Conservation (phyloP, 768 basidiomycete genomes). For the Russula earlei region DNA sequence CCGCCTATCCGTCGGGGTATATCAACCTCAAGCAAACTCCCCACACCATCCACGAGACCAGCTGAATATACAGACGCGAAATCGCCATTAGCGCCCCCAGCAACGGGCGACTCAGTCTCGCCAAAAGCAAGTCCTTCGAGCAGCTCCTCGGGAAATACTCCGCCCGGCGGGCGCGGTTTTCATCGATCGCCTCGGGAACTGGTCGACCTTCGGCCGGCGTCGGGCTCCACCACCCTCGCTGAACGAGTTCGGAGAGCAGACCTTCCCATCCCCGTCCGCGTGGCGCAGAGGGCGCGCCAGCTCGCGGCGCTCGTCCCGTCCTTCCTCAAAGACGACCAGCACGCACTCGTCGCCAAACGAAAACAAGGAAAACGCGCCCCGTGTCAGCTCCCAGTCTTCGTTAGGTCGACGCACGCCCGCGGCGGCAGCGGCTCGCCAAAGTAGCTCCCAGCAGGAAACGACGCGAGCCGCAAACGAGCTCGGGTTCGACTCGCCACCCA, state of each 20-base stretch:
- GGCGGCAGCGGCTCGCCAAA: background rate
- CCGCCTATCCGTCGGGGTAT: slow-evolving; percentile 10
- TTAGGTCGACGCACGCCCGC: slow-evolving; percentile 20
- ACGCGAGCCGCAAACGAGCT: slow-evolving; percentile 24
- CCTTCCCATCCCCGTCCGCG: slow-evolving; percentile 17
- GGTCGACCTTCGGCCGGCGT: slow-evolving; percentile 31
- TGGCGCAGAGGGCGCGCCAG: slow-evolving; percentile 13
- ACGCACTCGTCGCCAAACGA: slow-evolving; percentile 27
- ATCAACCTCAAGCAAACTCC: background rate
- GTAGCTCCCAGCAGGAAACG: slow-evolving; percentile 13
- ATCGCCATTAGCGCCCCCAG: background rate
- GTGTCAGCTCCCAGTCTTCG: slow-evolving; percentile 21
- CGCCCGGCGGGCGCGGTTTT: slow-evolving; percentile 3
- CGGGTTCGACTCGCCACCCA: slow-evolving; percentile 31
- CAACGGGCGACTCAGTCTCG: slow-evolving; percentile 4
- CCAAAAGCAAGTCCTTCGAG: slow-evolving; percentile 2
- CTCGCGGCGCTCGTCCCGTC: slow-evolving; percentile 20
- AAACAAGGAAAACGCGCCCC: slow-evolving; percentile 16
- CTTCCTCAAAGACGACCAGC: slow-evolving; percentile 21
- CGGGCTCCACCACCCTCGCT: slow-evolving; percentile 17
- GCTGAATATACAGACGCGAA: background rate
- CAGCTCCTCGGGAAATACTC: background rate
- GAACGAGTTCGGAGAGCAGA: slow-evolving; percentile 16
- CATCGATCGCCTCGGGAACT: slow-evolving; percentile 22
- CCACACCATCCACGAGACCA: background rate